A percentile compares a stretch with the other conserved stretches of the same genome.
Conservation (phyloP, 208 protist species). For the Blastocrithidia nonstop region DNA sequence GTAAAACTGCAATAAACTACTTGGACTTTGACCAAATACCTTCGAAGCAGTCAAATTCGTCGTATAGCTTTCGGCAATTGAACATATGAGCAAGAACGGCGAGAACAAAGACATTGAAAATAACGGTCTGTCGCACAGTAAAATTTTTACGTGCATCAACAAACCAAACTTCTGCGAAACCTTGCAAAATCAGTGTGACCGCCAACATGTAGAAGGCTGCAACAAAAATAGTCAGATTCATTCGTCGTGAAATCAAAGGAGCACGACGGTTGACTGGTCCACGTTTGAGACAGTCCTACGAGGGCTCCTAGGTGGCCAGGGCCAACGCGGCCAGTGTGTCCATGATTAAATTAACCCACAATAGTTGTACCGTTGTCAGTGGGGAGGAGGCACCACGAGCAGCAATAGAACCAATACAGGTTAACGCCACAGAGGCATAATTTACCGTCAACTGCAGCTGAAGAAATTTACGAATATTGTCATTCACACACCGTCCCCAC, state of each 20-base stretch:
- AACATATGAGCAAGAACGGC: conserved; percentile 87
- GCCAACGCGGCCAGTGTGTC: conserved; percentile 96
- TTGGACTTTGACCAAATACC: conserved; percentile 41
- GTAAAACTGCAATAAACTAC: conserved; percentile 54
- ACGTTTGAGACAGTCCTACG: conserved; percentile 50
- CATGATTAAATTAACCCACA: conserved; percentile 99
- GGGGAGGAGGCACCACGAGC: conserved; percentile 45
- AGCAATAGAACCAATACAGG: conserved; percentile 83
- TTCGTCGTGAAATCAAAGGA: conserved; percentile 68
- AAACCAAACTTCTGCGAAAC: conserved; percentile 16
- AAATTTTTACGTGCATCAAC: conserved; percentile 14
- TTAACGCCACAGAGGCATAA: conserved; percentile 87
- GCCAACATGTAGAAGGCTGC: conserved; percentile 53
- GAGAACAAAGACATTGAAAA: conserved; percentile 94
- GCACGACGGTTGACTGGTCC: conserved; percentile 55
- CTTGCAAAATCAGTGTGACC: conserved; percentile 29
- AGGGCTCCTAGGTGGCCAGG: conserved; percentile 94
- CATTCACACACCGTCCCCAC: conserved; percentile 79
- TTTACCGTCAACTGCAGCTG: conserved; percentile 98
- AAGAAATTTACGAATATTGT: conserved; percentile 93
- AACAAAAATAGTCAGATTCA: conserved; percentile 63
- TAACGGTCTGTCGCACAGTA: conserved; percentile 40
- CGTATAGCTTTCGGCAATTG: conserved; percentile 85
- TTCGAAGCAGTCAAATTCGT: conserved; percentile 73
- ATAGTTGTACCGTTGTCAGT: conserved; percentile 91